Evolutionary conservation across 768 basidiomycete genomes (phyloP).

Genomic region (Lepiota brunneoincarnata): DNA sequence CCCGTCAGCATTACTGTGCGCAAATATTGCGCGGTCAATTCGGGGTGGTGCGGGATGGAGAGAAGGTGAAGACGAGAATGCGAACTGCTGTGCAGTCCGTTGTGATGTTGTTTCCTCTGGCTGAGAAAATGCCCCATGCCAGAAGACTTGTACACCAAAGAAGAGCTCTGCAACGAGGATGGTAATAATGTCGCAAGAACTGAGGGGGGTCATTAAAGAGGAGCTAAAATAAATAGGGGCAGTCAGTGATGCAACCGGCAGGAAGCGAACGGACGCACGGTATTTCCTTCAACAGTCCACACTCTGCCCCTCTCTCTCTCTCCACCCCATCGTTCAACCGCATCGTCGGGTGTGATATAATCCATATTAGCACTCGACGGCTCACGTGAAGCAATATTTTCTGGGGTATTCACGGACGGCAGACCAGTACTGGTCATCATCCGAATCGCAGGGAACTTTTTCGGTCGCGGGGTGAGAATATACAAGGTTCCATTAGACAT

Average conservation of each 20-base stretch:
- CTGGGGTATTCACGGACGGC: slow-evolving; percentile 52
- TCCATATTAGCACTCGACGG: slow-evolving; percentile 64
- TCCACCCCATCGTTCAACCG: slow-evolving; percentile 58
- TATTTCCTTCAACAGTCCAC: slow-evolving; percentile 69
- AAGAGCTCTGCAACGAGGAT: slow-evolving; percentile 82
- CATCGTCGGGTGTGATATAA: slow-evolving; percentile 58
- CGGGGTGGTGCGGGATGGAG: slow-evolving; percentile 40
- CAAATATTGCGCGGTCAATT: slow-evolving; percentile 69
- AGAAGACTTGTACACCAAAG: slow-evolving; percentile 73
- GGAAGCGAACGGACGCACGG: slow-evolving; percentile 36
- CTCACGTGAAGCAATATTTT: slow-evolving; percentile 64
- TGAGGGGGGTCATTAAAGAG: slow-evolving; percentile 70
- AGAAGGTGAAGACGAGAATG: slow-evolving; percentile 16
- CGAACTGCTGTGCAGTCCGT: slow-evolving; percentile 1
- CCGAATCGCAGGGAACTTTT: slow-evolving; percentile 39
- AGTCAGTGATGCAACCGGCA: background rate
- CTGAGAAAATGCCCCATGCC: slow-evolving; percentile 50
- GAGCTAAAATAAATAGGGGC: slow-evolving; percentile 29
- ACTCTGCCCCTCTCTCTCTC: slow-evolving; percentile 26
- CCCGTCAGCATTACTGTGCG: slow-evolving; percentile 51
- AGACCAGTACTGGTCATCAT: slow-evolving; percentile 71
- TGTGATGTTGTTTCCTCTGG: slow-evolving; percentile 10
- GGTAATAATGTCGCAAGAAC: slow-evolving; percentile 86
- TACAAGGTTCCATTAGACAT: slow-evolving; percentile 81
- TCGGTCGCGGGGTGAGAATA: slow-evolving; percentile 47